Percentiles rank a stretch among this genome's conserved stretches.
phyloP scores from a whole-genome alignment of 192 early-diverging fungal species.

The Rhizophagus prolifer region DNA sequence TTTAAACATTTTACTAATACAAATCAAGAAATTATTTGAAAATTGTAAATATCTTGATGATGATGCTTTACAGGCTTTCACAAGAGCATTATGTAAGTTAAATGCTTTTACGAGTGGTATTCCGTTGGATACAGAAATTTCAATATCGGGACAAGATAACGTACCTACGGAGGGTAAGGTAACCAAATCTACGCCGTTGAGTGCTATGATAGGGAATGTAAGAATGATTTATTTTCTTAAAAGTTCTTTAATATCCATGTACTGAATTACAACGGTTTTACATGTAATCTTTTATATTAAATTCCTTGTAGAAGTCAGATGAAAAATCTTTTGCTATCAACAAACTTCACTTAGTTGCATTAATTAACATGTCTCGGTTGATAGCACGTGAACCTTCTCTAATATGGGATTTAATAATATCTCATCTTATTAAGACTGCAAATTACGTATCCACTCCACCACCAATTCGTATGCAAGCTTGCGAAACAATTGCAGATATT shows the following conservation, averaged over 20 bases:
- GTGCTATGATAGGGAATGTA: conserved; percentile 40
- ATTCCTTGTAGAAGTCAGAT: conserved; percentile 55
- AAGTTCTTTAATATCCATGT: background rate
- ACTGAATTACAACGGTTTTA: background rate
- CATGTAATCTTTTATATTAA: background rate
- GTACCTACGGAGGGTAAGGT: conserved; percentile 33
- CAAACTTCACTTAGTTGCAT: conserved; percentile 63
- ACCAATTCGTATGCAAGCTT: conserved; percentile 74
- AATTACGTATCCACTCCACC: conserved; percentile 54
- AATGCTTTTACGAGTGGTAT: conserved; percentile 52
- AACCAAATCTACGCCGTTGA: conserved; percentile 35
- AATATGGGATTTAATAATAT: conserved; percentile 66
- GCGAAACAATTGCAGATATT: conserved; percentile 74
- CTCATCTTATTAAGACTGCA: conserved; percentile 74
- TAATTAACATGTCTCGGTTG: conserved; percentile 58
- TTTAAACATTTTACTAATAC: conserved; percentile 44
- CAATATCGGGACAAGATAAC: background rate
- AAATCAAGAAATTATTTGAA: conserved; percentile 73
- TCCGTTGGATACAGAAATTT: conserved; percentile 29
- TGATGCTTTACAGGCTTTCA: conserved; percentile 62
- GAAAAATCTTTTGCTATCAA: conserved; percentile 79
- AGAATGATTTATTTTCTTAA: background rate
- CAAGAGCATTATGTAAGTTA: conserved; percentile 65
- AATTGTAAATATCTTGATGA: conserved; percentile 57
- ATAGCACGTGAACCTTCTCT: conserved; percentile 43